phyloP scores from a whole-genome alignment of 2,329 filamentous ascomycete genomes.

The Colletotrichum sublineola region DNA sequence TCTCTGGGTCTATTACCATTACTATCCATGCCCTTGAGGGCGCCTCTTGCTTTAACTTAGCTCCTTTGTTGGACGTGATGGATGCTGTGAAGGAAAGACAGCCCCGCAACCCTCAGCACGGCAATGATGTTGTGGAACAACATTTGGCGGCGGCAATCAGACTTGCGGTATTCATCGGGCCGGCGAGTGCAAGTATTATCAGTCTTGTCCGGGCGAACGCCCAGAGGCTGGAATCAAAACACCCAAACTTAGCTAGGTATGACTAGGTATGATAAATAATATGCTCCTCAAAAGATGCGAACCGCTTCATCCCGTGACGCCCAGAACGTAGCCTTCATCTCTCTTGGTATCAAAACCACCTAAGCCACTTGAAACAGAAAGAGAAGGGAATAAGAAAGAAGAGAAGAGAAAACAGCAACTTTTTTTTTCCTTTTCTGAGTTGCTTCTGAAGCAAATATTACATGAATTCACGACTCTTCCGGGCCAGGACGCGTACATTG shows the following conservation, averaged over 20 bases:
- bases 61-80: background rate
- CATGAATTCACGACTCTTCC: slow-evolving; percentile 55
- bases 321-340: slow-evolving; percentile 22
- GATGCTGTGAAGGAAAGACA: background rate
- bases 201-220: background rate
- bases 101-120: background rate
- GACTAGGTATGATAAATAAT: slow-evolving; percentile 12
- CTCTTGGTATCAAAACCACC: slow-evolving; percentile 41
- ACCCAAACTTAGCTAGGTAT: slow-evolving; percentile 4
- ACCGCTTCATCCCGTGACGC: slow-evolving; percentile 32
- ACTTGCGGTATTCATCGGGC: background rate
- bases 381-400: background rate
- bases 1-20: background rate
- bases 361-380: slow-evolving; percentile 20
- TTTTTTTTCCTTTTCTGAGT: background rate
- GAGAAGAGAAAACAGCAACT: background rate
- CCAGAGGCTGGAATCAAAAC: slow-evolving; percentile 2
- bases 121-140: background rate
- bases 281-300: slow-evolving; percentile 21
- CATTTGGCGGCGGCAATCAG: background rate
- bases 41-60: background rate
- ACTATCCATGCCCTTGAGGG: background rate
- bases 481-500: slow-evolving; percentile 74
- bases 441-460: slow-evolving; percentile 27
- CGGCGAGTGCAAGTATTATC: slow-evolving; percentile 8